phyloP scores from a whole-genome alignment of 768 basidiomycete genomes.

The Hirschioporus abietinus region DNA sequence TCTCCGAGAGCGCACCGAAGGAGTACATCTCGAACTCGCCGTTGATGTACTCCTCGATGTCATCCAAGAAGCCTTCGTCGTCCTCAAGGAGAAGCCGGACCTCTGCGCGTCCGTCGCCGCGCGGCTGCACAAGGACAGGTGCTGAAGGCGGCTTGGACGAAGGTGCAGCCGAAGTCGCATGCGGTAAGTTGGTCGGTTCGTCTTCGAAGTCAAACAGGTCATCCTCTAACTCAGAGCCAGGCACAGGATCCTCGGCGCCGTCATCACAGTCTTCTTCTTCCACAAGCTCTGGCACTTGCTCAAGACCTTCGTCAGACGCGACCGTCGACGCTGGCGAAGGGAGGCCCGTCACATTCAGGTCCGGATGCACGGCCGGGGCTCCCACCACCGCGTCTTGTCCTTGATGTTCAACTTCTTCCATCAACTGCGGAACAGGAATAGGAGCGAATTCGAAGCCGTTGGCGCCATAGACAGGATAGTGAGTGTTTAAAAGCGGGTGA shows the following conservation, averaged over 20 bases:
- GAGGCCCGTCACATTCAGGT: too few species aligned
- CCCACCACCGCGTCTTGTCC: too few species aligned
- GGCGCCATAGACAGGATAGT: too few species aligned
- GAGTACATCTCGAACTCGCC: not conserved
- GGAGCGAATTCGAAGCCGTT: not conserved
- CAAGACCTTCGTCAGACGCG: not conserved
- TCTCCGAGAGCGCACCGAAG: not conserved
- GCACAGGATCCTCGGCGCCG: not conserved
- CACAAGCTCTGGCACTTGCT: not conserved
- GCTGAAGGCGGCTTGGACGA: not conserved
- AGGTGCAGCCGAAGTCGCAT: not conserved
- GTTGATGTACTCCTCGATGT: not conserved
- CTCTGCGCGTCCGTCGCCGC: not conserved
- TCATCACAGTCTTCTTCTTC: not conserved
- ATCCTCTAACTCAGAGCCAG: not conserved
- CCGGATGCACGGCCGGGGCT: too few species aligned
- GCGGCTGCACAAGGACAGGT: not conserved
- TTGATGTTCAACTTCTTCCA: not conserved
- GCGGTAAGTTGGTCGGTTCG: too few species aligned
- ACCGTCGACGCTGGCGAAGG: not conserved
- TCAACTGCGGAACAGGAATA: not conserved
- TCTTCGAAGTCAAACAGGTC: not conserved
- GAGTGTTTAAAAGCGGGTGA: not conserved
- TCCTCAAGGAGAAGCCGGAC: not conserved
- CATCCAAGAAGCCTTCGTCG: not conserved